Conservation (phyloP, 305 asterid species). For the Nicotiana rustica region DNA sequence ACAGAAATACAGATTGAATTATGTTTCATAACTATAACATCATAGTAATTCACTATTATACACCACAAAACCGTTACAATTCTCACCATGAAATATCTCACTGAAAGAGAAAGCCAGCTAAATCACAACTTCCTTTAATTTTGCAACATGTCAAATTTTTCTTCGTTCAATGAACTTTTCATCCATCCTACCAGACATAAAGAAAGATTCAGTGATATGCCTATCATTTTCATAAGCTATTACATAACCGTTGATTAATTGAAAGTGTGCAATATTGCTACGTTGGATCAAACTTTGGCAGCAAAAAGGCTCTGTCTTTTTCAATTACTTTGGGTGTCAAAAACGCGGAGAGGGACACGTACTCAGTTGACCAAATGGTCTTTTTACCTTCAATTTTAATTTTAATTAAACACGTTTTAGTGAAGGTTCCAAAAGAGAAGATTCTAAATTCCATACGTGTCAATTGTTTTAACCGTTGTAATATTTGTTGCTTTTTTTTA, state of each 20-base stretch:
- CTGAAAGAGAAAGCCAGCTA: neutral
- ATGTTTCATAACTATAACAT: too few relatives aligned
- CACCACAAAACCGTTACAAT: neutral
- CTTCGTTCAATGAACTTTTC: neutral
- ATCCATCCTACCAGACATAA: neutral
- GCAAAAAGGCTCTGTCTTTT: neutral
- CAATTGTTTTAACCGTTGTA: constrained; percentile 44
- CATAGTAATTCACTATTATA: too few relatives aligned
- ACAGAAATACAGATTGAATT: too few relatives aligned
- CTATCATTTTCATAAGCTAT: neutral
- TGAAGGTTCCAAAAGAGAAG: constrained; percentile 15
- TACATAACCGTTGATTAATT: too few relatives aligned
- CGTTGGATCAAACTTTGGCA: too few relatives aligned
- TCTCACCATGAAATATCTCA: neutral
- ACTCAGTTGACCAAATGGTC: constrained; percentile 20
- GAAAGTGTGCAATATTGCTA: too few relatives aligned
- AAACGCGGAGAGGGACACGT: constrained; percentile 38
- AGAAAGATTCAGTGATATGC: neutral
- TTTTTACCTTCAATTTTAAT: neutral
- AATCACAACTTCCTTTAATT: too few relatives aligned
- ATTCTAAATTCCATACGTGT: constrained; percentile 37
- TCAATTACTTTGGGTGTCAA: constrained; percentile 9
- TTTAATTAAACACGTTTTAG: constrained; percentile 45
- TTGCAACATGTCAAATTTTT: neutral
- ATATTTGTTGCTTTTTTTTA: neutral